Percentiles rank a stretch among this genome's conserved stretches.
These are phyloP conservation scores for Boletus pseudopeckii DNA, from an alignment of 768 basidiomycete species.

Conservation along the genomic window DNA sequence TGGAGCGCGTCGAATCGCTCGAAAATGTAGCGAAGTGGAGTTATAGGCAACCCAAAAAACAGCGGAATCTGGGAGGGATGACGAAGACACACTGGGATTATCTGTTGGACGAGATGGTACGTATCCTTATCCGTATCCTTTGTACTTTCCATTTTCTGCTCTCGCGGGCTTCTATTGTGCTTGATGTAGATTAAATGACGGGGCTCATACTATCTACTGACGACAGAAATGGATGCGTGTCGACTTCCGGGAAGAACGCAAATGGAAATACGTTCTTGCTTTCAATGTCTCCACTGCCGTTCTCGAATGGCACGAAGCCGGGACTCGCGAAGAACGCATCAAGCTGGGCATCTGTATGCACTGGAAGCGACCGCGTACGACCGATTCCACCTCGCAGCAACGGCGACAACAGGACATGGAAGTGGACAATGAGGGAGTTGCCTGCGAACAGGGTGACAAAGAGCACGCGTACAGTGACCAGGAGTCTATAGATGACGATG, in stretches of 20 bases:
- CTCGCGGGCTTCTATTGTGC: background rate
- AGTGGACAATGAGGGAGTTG: conserved; percentile 26
- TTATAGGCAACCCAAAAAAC: conserved; percentile 93
- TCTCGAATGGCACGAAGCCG: conserved; percentile 82
- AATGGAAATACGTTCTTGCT: conserved; percentile 87
- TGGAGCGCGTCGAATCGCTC: conserved; percentile 81
- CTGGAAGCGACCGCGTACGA: conserved; percentile 52
- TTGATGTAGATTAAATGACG: background rate
- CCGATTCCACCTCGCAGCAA: conserved; percentile 27
- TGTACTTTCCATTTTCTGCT: background rate
- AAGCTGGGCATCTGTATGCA: conserved; percentile 63
- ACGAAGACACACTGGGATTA: conserved; percentile 93
- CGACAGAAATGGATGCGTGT: conserved; percentile 91
- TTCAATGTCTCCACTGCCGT: conserved; percentile 79
- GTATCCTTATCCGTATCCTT: conserved; percentile 20
- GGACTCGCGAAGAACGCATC: conserved; percentile 59
- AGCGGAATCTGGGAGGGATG: conserved; percentile 70
- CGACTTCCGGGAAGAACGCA: conserved; percentile 92
- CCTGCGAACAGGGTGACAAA: conserved; percentile 21
- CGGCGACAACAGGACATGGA: conserved; percentile 33
- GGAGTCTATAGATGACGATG: conserved; percentile 56
- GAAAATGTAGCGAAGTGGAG: conserved; percentile 84
- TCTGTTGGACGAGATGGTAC: conserved; percentile 92
- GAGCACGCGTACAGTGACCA: conserved; percentile 27
- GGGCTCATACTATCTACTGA: conserved; percentile 12